Conservation (phyloP, 768 basidiomycete species). For the Macrolepiota albuminosa region DNA sequence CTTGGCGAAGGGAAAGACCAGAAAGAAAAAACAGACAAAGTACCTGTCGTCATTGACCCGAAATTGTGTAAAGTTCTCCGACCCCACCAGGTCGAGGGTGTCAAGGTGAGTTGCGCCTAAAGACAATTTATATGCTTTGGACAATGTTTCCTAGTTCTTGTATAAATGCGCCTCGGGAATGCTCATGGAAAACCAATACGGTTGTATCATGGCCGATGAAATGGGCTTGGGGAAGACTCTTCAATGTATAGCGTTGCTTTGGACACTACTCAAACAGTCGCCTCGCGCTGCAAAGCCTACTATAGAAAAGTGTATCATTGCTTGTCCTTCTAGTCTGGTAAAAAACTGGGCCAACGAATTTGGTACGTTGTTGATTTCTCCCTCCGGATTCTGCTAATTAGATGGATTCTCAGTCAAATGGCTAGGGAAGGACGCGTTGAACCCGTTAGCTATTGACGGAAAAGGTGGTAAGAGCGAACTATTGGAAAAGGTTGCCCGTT, state of each 20-base stretch:
- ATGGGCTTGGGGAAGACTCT: conserved; percentile 98
- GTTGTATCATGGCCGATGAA: conserved; percentile 99
- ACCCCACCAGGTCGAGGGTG: conserved; percentile 97
- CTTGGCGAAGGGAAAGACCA: conserved; percentile 69
- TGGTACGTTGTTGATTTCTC: conserved; percentile 41
- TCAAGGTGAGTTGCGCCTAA: conserved; percentile 56
- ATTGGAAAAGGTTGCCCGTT: conserved; percentile 74
- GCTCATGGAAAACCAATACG: conserved; percentile 85
- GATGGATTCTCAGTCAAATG: conserved; percentile 69
- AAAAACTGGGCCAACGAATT: conserved; percentile 99
- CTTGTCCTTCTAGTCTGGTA: conserved; percentile 93
- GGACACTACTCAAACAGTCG: conserved; percentile 95
- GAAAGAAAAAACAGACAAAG: conserved; percentile 66
- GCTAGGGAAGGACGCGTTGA: conserved; percentile 82
- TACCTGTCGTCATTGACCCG: conserved; percentile 97
- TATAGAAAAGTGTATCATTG: conserved; percentile 97
- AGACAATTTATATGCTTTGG: conserved; percentile 1
- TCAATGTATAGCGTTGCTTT: conserved; percentile 93
- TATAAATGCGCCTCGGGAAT: conserved; percentile 95
- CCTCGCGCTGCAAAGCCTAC: conserved; percentile 80
- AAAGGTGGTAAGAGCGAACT: conserved; percentile 84
- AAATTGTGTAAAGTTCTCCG: conserved; percentile 80
- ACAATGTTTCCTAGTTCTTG: conserved; percentile 63
- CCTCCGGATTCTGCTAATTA: background rate
- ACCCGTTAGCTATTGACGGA: conserved; percentile 87